Base-by-base conservation (phyloP, 192 early-diverging fungal genomes). In the Coemansia sp. region DNA sequence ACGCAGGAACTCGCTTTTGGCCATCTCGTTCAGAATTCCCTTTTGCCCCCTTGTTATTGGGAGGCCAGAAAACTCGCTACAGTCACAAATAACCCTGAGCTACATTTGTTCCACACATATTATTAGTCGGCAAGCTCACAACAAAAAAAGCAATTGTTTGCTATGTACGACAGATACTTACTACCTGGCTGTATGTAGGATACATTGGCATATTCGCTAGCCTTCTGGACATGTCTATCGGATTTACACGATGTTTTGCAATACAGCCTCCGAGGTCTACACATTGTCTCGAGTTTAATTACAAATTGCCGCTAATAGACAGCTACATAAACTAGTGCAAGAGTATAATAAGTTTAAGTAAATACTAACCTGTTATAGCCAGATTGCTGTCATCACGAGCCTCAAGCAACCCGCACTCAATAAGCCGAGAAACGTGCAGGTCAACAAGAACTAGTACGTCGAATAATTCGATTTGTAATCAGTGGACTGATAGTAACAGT, bases 21-120 rank as follows among this genome's bases (percentile, higher is more conserved):
- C 75, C 67, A 81, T 69, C 18, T 66, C 67, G 34, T 81, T 76
- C 5, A 81, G 60, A 16, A 73, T 60, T 21, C 78, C 61, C 60
- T 81, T 81, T 36, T 81, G 78, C 12, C 78, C 78, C 38, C 44
- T 33, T 6, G 66, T 64, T 52, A 81, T 69, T 10, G 58, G 56
- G 15, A 81, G 60, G 2, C 48, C 30, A 21, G 46, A 49, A 62
- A 81, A 76, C 38, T 69, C 78, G 10, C 72, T 33, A n/a, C 63
- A 66, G 14, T 20, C 12, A 23, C 73, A 67, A 1, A 81, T 51
- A 23, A 16, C 34, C n/a, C 72, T 63, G 24, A 80, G 20, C 78
- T 80, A 80, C 30, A 63, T 8, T n/a, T 59, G 26, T 6, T 46
- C 44, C 12, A 53, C 23, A 15, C 2, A 26, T 26, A 26, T 3